Base-by-base conservation (phyloP, 2,329 filamentous ascomycete genomes). In the Monosporascus sp. region DNA sequence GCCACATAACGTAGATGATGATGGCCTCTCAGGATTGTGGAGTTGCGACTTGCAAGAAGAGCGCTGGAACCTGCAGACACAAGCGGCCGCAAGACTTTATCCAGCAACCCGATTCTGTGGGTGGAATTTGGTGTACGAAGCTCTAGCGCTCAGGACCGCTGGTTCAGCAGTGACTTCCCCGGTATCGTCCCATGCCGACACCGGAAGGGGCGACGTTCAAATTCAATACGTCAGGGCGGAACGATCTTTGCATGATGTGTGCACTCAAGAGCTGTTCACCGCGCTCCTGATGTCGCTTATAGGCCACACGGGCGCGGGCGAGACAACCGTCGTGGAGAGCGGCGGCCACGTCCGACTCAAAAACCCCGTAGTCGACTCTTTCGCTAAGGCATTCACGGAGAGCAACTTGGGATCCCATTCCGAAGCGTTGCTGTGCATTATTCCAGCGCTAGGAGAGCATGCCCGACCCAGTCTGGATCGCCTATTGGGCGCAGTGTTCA, bases 221-320 rank as follows among this genome's bases (percentile, higher is more conserved):
- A 43, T 43, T 20, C 40, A 43, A 20, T 43, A 20, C 40, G 40
- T 24, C 40, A 5, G 19, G 7, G 50, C 20, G 40, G 45, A 50
- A n/a, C 22, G n/a, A 7, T 53, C 56, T 5, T 49, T 61, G 3
- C 49, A 59, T 17, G 53, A 59, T 2, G 19, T 54, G 0, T 56
- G 57, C 22, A 52, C 53, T n/a, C 57, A 59, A 31, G 57, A 61
- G 9, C 52, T 62, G 1, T 59, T 60, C 24, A 52, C 47, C 3
- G 40, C 20, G 20, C 17, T 43, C 19, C 9, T 43, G 11, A 48
- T 38, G 26, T 56, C 43, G 24, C 19, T 51, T 38, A 44, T 5
- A 11, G 36, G 20, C 7, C 44, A 27, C 4, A 40, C 50, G 16
- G 34, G 37, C 27, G 34, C 36, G 1, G 49, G 59, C 11, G 47